Base-by-base conservation (phyloP, 805 yeast genomes). In the Debaryomyces maramus region DNA sequence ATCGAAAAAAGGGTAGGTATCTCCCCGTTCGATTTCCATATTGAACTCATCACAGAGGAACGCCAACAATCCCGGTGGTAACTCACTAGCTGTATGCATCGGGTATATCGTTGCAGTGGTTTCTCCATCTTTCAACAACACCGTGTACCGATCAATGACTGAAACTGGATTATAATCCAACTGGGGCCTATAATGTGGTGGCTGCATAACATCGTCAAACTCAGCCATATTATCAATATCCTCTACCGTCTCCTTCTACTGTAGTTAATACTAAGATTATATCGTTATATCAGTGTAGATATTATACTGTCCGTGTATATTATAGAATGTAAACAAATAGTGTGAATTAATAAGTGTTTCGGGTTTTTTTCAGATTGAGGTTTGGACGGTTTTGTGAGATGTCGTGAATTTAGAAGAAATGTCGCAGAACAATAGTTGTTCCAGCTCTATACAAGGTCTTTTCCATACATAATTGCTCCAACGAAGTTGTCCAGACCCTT, bases 31-130 rank as follows among this genome's bases (percentile, higher is more conserved):
- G 17, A 91, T 80, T 58, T 91, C 99, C 81, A 85, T 84, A 61
- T 91, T 91, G 65, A 86, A 87, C 63, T 93, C 98, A 58, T 90
- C 97, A 46, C 91, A 80, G 30, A 91, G 60, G 55, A 91, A 90
- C 14, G 85, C 84, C 28, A 88, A 60, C 19, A 91, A 68, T 0
- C 88, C 91, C 2, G 79, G 77, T 0, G 98, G 98, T 9, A 91
- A 67, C 41, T 81, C 80, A 18, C 73, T 73, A 0, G 81, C 72
- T 20, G 79, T 75, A 42, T 80, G 74, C 10, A 91, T 77, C 3
- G 99, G 98, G 56, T 88, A 88, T 43, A 93, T 83, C 3, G 97
- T 90, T 1, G 97, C 97, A 0, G 90, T 80, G 1, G 97, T 89
- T 49, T 87, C 93, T 13, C 91, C 88, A 60, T 90, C 97, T 55